A percentile compares a stretch with the other conserved stretches of the same genome.
These are phyloP conservation scores for Pythium monospermum DNA, from an alignment of 352 stramenopile genomes.

Conservation along the genomic window DNA sequence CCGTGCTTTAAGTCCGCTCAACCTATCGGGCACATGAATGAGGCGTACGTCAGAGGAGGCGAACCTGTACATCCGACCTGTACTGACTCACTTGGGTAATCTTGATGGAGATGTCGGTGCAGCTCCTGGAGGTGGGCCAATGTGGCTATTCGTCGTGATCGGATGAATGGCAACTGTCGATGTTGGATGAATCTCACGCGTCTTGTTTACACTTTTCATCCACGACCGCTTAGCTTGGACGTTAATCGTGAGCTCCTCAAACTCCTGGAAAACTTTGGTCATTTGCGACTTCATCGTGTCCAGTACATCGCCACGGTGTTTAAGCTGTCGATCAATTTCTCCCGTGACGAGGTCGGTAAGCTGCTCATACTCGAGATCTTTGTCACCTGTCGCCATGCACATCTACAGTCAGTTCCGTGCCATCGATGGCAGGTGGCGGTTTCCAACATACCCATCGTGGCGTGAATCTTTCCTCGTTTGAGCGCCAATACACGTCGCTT, in stretches of 20 bases:
- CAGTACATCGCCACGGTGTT: slow-evolving; percentile 40
- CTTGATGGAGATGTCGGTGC: slow-evolving; percentile 21
- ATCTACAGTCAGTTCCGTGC: too few species aligned
- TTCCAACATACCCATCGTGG: too few species aligned
- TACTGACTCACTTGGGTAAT: slow-evolving; percentile 41
- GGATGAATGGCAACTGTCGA: slow-evolving; percentile 23
- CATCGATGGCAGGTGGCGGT: too few species aligned
- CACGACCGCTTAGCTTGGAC: slow-evolving; percentile 58
- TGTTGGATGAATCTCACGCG: slow-evolving; percentile 28
- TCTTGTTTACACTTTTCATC: slow-evolving; percentile 57
- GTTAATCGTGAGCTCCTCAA: slow-evolving; percentile 56
- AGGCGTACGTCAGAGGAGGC: neutral
- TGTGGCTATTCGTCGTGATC: slow-evolving; percentile 28
- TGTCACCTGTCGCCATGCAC: slow-evolving; percentile 19
- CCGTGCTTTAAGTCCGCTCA: slow-evolving; percentile 28
- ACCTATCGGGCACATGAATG: slow-evolving; percentile 9
- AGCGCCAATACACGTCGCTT: neutral
- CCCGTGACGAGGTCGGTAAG: slow-evolving; percentile 58
- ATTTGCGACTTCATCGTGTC: slow-evolving; percentile 67
- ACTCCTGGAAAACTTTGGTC: slow-evolving; percentile 58
- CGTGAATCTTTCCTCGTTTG: neutral
- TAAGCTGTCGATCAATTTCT: slow-evolving; percentile 58
- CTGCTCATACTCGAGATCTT: slow-evolving; percentile 33
- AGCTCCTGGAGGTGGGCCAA: neutral
- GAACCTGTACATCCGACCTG: too few species aligned